These are phyloP conservation scores for Miamiensis avidus DNA, from an alignment of 169 alveolate genomes.

Conservation along the genomic window DNA sequence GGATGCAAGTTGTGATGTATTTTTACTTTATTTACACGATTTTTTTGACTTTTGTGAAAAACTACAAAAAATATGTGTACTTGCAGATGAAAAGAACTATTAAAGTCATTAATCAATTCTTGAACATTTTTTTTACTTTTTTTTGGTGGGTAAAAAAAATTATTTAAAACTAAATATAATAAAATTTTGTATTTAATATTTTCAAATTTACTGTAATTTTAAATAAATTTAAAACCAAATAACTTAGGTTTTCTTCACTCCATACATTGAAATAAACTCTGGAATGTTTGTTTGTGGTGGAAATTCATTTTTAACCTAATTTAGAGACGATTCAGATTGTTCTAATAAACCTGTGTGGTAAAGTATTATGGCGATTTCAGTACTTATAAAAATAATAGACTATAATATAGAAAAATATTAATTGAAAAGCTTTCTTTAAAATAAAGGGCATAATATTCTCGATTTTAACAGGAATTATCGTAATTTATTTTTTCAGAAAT, in stretches of 20 bases:
- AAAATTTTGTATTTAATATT: too few relatives aligned
- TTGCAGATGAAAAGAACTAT: neutral
- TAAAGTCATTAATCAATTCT: too few relatives aligned
- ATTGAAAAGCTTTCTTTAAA: too few relatives aligned
- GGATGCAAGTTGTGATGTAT: constrained; percentile 7
- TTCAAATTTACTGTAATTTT: too few relatives aligned
- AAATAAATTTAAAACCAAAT: too few relatives aligned
- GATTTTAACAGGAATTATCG: neutral
- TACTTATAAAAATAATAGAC: too few relatives aligned
- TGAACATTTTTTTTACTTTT: too few relatives aligned
- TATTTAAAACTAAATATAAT: too few relatives aligned
- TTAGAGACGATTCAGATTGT: constrained; percentile 3
- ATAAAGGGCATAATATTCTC: constrained; percentile 4
- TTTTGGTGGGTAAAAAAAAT: too few relatives aligned
- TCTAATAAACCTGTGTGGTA: neutral
- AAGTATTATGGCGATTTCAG: neutral
- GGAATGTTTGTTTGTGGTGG: constrained; percentile 23
- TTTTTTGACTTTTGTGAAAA: constrained; percentile 3
- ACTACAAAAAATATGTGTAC: constrained; percentile 2
- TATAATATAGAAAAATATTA: too few relatives aligned
- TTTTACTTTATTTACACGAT: constrained; percentile 6
- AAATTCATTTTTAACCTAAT: neutral
- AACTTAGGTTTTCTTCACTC: constrained; percentile 22
- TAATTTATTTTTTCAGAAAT: constrained; percentile 15
- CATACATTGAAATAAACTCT: constrained; percentile 16